Evolutionary conservation across 2,329 filamentous ascomycete genomes (phyloP), one percentile per base, ranked within the genome.

Genomic region (Fusarium coicis): DNA sequence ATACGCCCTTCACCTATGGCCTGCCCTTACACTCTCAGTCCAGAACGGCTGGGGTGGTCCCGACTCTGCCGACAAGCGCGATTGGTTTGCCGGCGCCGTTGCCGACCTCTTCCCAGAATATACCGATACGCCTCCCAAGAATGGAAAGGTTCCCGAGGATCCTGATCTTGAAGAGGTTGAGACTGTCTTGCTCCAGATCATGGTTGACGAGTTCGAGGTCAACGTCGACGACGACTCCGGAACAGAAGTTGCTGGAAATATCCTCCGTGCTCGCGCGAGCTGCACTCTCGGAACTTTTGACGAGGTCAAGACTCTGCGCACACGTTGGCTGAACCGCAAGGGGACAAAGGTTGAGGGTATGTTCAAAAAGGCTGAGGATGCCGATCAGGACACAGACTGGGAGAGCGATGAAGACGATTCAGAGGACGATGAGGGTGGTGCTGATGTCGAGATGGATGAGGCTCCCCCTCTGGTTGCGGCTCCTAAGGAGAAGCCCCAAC

Each of bases 161-260:
- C 87, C 93, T 16, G 93, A 97, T 76, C 85, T 88, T 23, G 90
- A 92, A 72, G 94, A 98, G 76, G 85, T 98, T 47, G 96, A 98
- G 85, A 88, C 92, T 44, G 91, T 97, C 57, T 86, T 98, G 53
- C 86, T 97, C 52, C 93, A 98, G 78, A 91, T 97, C 69, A 96
- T 98, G 92, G 89, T 93, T 71, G 96, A 98, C 84, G 96, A 99
- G 83, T 99, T 98, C 79, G 95, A 97, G 78, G 93, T 96, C 62
- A 92, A 93, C 63, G 90, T 98, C 34, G 96, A 98, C 78, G 96
- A 99, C 81, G 95, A 95, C 76, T 96, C 92, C 53, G 93, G 91
- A 39, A 90, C 88, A 59, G 89, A 92, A 63, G 89, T 97, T 11
- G 95, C 95, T 15, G 85, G 86, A 66, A 87, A 91, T 76, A 93